Evolutionary conservation across 164 flowering plant species (phyloP), one percentile per base, ranked within the genome.

Genomic region (Umbellularia californica): DNA sequence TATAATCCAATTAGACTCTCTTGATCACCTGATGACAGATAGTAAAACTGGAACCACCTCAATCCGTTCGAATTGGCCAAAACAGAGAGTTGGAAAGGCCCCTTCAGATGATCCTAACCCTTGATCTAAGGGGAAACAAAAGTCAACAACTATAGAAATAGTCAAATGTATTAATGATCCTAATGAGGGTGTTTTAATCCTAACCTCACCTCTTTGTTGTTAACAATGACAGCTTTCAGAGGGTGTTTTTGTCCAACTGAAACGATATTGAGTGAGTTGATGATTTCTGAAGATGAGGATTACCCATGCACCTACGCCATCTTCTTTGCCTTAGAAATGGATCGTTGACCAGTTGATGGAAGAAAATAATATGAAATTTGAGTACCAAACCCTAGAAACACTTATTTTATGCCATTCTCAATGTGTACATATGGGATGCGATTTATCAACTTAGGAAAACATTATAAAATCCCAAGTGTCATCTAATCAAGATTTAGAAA

Each of bases 281-380:
- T 69, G 13, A 22, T 50, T 23, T 11, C 52, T 50, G 11, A 69
- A 24, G 50, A 41, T 41, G 58, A 69, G 50, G 71, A n/a, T 69
- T 69, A 10, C 27, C 55, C 71, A 41, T 2, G 58, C 3, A 69
- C 17, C 22, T 70, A 70, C 72, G 72, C 72, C 72, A 70, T 28
- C 72, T 25, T 70, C 9, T 41, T 51, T 70, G 64, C 72, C 25
- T 70, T 25, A 30, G 55, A 70, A 70, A 24, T 50, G 35, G 35
- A 25, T n/a, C 64, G 33, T 70, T 70, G 72, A 70, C 62, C 20
- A 58, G 17, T 3, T 58, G 62, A 58, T 15, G 11, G 17, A 41
- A 7, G 47, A 41, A 41, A 41, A 41, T 9, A 41, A 9, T 41
- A 41, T 41, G 47, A 41, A 17, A 17, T n/a, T 33, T 20, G 23